These are phyloP conservation scores for Salpingoeca rosetta DNA, from an alignment of 78 protist genomes.

Conservation along the genomic window DNA sequence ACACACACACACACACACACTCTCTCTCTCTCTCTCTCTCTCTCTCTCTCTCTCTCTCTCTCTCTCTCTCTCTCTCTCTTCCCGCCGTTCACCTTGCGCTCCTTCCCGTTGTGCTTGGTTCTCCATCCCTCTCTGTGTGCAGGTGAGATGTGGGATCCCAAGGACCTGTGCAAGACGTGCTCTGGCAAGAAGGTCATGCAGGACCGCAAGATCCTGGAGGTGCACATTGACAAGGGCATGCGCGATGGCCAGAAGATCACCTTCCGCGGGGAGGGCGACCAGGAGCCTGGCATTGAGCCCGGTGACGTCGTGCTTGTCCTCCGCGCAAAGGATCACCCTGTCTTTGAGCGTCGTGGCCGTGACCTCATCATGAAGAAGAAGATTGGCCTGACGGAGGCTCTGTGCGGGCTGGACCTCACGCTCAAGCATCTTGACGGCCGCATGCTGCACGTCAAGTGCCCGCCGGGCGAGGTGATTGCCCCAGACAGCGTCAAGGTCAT, in stretches of 20 bases:
- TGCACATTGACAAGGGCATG: slow-evolving; percentile 89
- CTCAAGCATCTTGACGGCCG: slow-evolving; percentile 85
- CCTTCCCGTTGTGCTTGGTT: too few species aligned
- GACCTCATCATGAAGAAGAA: slow-evolving; percentile 73
- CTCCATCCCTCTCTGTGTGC: too few species aligned
- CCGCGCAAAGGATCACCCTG: slow-evolving; percentile 70
- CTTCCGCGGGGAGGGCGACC: slow-evolving; percentile 88
- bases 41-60: too few species aligned
- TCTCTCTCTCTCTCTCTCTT: too few species aligned
- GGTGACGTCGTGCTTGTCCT: slow-evolving; percentile 89
- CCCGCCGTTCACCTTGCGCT: too few species aligned
- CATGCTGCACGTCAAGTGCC: slow-evolving; percentile 43
- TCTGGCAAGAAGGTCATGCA: slow-evolving; percentile 62
- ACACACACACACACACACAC: too few species aligned
- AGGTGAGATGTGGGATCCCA: slow-evolving; percentile 67
- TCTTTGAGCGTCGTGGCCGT: slow-evolving; percentile 74
- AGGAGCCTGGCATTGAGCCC: slow-evolving; percentile 68
- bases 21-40: too few species aligned
- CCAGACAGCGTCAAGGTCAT: slow-evolving; percentile 73
- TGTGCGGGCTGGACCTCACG: slow-evolving; percentile 76
- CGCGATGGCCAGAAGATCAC: slow-evolving; percentile 66
- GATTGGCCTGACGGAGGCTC: slow-evolving; percentile 73
- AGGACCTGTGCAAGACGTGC: slow-evolving; percentile 69
- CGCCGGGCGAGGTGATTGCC: slow-evolving; percentile 46
- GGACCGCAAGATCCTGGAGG: slow-evolving; percentile 76